Evolutionary conservation across 2,329 filamentous ascomycete species (phyloP).

Genomic region (Karstenula rhodostoma): DNA sequence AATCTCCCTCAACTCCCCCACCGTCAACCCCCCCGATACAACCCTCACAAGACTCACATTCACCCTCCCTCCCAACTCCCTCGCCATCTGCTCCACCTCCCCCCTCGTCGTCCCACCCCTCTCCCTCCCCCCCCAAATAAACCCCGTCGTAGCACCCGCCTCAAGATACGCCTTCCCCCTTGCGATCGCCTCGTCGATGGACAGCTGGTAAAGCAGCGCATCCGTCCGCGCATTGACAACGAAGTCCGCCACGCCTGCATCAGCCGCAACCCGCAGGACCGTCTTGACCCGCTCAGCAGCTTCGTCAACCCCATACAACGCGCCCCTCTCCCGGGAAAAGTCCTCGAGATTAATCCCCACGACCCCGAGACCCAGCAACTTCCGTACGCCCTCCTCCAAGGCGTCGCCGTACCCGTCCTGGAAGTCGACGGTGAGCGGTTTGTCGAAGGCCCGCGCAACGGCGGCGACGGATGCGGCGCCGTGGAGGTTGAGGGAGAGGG

Average conservation of each 20-base stretch:
- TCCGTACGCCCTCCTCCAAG: conserved; percentile 56
- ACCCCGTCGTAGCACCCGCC: conserved; percentile 66
- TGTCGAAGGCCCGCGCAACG: conserved; percentile 50
- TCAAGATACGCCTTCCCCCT: conserved; percentile 65
- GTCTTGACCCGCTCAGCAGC: conserved; percentile 59
- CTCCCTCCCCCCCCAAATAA: conserved; percentile 65
- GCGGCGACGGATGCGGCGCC: conserved; percentile 57
- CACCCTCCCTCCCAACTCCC: conserved; percentile 36
- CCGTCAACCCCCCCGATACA: conserved; percentile 27
- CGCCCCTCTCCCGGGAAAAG: conserved; percentile 42
- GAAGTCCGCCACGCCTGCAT: conserved; percentile 56
- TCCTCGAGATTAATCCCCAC: conserved; percentile 70
- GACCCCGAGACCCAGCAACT: conserved; percentile 60
- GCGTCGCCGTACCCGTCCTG: conserved; percentile 66
- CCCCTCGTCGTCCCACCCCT: conserved; percentile 42
- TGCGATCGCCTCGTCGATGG: conserved; percentile 59
- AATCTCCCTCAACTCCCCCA: conserved; percentile 38
- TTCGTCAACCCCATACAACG: conserved; percentile 53
- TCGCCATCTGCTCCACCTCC: conserved; percentile 32
- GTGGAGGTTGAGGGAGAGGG: conserved; percentile 60
- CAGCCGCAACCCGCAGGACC: conserved; percentile 54
- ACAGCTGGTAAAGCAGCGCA: conserved; percentile 54
- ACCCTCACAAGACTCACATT: conserved; percentile 37
- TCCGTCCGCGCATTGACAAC: conserved; percentile 65
- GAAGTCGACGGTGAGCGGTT: conserved; percentile 65